Conservation (phyloP, 192 early-diverging fungal species). For the Neocallimastix lanati region DNA sequence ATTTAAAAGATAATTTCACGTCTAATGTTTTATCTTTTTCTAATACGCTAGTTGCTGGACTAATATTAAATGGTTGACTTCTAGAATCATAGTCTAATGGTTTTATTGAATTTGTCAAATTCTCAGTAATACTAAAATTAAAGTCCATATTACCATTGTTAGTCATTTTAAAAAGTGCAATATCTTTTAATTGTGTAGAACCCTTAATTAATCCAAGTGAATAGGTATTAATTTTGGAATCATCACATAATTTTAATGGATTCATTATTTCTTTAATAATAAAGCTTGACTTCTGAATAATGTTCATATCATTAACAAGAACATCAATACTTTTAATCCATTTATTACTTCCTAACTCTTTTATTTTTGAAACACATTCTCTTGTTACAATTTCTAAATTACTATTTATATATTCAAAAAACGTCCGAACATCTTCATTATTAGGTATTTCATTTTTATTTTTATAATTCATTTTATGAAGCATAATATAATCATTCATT, state of each 20-base stretch:
- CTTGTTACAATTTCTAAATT: neutral
- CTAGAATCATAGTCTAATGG: neutral
- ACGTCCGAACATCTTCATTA: neutral
- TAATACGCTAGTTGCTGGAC: neutral
- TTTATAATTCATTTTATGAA: neutral
- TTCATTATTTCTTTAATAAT: neutral
- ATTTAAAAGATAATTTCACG: constrained; percentile 1
- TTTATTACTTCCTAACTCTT: neutral
- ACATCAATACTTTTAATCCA: neutral
- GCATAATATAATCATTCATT: neutral
- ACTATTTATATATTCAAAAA: neutral
- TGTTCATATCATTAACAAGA: neutral
- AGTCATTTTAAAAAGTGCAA: neutral
- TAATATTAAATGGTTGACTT: neutral
- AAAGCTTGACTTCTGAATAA: neutral
- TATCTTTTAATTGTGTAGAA: neutral
- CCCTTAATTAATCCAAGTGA: neutral
- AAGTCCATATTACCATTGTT: constrained; percentile 6
- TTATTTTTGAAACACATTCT: neutral
- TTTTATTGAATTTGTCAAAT: neutral
- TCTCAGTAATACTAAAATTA: neutral
- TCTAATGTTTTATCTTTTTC: neutral
- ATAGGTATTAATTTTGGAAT: neutral
- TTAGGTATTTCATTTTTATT: neutral
- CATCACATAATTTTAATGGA: neutral